Evolutionary conservation across 176 grass and related monocot genomes (phyloP).

Genomic region (Cocos nucifera): DNA sequence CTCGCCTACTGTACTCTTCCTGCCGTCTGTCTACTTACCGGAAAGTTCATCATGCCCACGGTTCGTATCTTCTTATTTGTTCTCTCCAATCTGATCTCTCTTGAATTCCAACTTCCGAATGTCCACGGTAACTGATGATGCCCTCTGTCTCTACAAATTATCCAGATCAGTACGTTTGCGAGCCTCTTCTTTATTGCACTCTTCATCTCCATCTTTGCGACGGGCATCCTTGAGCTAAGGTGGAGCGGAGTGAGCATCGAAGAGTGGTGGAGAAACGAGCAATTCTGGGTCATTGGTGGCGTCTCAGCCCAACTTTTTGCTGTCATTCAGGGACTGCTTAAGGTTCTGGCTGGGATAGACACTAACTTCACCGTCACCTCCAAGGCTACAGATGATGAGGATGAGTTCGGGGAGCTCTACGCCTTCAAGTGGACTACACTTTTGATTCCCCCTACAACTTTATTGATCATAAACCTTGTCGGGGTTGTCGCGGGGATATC

Average conservation of each 20-base stretch:
- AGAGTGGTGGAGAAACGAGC: slow-evolving; percentile 99
- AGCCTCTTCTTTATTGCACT: slow-evolving; percentile 97
- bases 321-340: slow-evolving; percentile 91
- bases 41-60: slow-evolving; percentile 99
- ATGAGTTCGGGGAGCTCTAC: slow-evolving; percentile 76
- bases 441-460: slow-evolving; percentile 79
- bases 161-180: slow-evolving; percentile 93
- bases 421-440: slow-evolving; percentile 98
- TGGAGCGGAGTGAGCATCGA: slow-evolving; percentile 99
- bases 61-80: slow-evolving; percentile 24
- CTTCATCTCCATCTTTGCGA: slow-evolving; percentile 98
- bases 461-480: slow-evolving; percentile 87
- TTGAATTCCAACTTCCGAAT: too few species aligned
- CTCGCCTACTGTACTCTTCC: slow-evolving; percentile 93
- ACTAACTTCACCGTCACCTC: slow-evolving; percentile 97
- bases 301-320: slow-evolving; percentile 89
- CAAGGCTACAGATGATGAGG: slow-evolving; percentile 68
- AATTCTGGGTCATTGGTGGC: slow-evolving; percentile 99
- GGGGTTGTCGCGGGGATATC: slow-evolving; percentile 89
- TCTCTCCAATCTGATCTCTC: too few species aligned
- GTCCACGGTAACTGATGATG: neutral
- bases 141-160: neutral
- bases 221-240: slow-evolving; percentile 85
- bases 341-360: slow-evolving; percentile 80
- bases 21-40: slow-evolving; percentile 93